phyloP scores from a whole-genome alignment of 306 rosid species.

The Dryas drummondii region DNA sequence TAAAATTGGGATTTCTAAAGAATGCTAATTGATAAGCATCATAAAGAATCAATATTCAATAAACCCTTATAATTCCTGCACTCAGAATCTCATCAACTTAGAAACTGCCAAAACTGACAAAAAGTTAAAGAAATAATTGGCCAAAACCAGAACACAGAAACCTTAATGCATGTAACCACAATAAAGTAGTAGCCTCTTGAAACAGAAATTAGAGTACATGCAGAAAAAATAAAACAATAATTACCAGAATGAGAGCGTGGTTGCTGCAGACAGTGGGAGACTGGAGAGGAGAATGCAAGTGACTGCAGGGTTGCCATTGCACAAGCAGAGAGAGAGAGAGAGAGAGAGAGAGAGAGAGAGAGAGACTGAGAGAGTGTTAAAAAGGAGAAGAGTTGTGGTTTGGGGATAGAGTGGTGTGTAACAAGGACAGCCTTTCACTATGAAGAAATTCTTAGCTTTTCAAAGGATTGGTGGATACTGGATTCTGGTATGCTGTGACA shows the following conservation, averaged over 20 bases:
- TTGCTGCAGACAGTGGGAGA: slow-evolving; percentile 55
- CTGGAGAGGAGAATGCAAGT: slow-evolving; percentile 65
- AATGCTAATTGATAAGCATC: background rate
- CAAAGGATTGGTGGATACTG: slow-evolving; percentile 14
- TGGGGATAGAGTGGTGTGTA: slow-evolving; percentile 50
- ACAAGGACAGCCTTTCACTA: slow-evolving; percentile 66
- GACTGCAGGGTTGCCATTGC: slow-evolving; percentile 80
- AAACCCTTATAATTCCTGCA: background rate
- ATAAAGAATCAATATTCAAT: background rate
- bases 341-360: background rate
- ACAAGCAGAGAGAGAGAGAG: background rate
- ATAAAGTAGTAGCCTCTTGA: background rate
- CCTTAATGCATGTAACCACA: background rate
- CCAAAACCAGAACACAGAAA: background rate
- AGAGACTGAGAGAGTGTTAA: background rate
- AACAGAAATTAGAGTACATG: background rate
- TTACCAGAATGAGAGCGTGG: slow-evolving; percentile 59
- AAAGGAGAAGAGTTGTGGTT: slow-evolving; percentile 36
- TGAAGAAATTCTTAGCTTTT: background rate
- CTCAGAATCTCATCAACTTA: background rate
- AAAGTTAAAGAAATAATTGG: background rate
- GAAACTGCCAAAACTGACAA: background rate
- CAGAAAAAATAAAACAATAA: background rate
- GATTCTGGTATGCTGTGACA: background rate
- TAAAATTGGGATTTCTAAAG: background rate